Evolutionary conservation across 371 early-diverging fungal genomes (phyloP).

Genomic region (Synchytrium microbalum): DNA sequence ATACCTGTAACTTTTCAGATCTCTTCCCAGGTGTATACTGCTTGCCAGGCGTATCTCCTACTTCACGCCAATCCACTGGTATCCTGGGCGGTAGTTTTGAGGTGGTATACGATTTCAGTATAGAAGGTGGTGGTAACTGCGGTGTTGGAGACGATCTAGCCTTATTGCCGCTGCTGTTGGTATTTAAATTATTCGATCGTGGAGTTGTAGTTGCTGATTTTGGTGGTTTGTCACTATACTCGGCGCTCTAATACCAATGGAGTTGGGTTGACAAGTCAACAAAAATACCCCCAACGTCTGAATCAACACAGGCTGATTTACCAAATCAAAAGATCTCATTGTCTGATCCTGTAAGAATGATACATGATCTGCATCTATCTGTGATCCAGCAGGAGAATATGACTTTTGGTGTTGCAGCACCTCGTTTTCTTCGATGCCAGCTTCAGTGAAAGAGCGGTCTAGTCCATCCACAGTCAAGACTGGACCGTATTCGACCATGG

Average conservation of each 20-base stretch:
- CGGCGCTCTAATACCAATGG: not conserved
- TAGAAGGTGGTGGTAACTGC: not conserved
- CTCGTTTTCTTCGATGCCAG: no score
- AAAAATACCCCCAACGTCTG: no score
- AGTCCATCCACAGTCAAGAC: not conserved
- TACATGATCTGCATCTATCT: not conserved
- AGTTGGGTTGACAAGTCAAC: no score
- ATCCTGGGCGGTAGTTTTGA: not conserved
- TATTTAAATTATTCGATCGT: no score
- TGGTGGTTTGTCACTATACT: not conserved
- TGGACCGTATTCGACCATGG: constrained; percentile 33
- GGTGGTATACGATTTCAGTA: not conserved
- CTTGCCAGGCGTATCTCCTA: not conserved
- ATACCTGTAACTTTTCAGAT: not conserved
- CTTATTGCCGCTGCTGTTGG: no score
- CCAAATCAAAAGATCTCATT: not conserved
- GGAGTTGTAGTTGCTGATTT: no score
- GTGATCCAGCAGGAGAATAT: not conserved
- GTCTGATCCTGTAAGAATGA: not conserved
- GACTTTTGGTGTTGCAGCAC: no score
- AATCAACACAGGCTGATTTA: not conserved
- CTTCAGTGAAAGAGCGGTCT: constrained; percentile 1
- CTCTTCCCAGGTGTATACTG: not conserved
- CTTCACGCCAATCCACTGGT: not conserved
- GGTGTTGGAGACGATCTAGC: not conserved